phyloP scores from a whole-genome alignment of 495 filamentous ascomycete species.

The Rostrohypoxylon terebratum region DNA sequence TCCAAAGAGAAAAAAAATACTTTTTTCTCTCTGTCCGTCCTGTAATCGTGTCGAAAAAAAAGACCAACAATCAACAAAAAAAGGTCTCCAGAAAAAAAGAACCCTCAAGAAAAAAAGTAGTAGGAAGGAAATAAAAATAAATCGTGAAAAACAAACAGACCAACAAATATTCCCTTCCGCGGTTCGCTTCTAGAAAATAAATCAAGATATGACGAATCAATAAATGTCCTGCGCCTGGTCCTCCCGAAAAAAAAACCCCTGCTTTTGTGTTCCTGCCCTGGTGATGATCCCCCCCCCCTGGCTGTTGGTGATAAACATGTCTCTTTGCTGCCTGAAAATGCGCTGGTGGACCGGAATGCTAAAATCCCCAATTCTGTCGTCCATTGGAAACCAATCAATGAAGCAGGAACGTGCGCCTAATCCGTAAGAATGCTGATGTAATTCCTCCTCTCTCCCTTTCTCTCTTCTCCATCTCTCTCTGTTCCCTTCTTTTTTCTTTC shows the following conservation, averaged over 20 bases:
- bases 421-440: slow-evolving; percentile 43
- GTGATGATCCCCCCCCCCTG: slow-evolving; percentile 41
- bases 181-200: slow-evolving; percentile 21
- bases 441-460: slow-evolving; percentile 26
- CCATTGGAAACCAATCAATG: slow-evolving; percentile 38
- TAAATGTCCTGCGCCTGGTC: slow-evolving; percentile 43
- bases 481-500: slow-evolving; percentile 28
- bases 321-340: slow-evolving; percentile 39
- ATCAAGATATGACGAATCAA: slow-evolving; percentile 30
- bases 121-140: slow-evolving; percentile 23
- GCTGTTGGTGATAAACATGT: slow-evolving; percentile 38
- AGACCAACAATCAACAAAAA: not conserved
- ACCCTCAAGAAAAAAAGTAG: slow-evolving; percentile 37
- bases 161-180: slow-evolving; percentile 23
- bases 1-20: slow-evolving; percentile 44
- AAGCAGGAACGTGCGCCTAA: slow-evolving; percentile 37
- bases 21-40: slow-evolving; percentile 45
- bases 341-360: slow-evolving; percentile 31
- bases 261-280: slow-evolving; percentile 36
- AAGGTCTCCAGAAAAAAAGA: slow-evolving; percentile 21
- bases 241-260: slow-evolving; percentile 30
- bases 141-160: not conserved
- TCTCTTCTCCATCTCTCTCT: slow-evolving; percentile 17
- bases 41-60: slow-evolving; percentile 35
- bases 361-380: slow-evolving; percentile 32